Percentiles rank a stretch among this genome's conserved stretches.
These are phyloP conservation scores for Eimeria zaria DNA, from an alignment of 169 alveolate genomes.

Conservation along the genomic window DNA sequence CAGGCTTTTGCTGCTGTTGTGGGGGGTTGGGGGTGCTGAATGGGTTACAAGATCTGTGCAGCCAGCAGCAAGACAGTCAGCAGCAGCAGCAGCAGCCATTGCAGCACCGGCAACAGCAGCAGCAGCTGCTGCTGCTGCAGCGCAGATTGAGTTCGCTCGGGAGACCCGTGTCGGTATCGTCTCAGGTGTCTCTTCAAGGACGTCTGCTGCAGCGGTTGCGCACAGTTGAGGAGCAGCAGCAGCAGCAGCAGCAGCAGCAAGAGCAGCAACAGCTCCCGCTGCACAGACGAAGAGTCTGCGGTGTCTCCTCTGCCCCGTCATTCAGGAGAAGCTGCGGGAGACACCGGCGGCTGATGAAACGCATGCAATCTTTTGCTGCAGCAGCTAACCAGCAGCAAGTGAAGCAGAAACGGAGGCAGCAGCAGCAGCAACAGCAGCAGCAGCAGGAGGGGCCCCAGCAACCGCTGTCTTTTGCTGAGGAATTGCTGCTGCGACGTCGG, in stretches of 20 bases:
- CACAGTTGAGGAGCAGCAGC: neutral
- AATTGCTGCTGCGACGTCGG: constrained; percentile 10
- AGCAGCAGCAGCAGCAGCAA: constrained; percentile 43
- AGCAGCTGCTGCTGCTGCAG: neutral
- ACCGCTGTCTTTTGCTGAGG: constrained; percentile 1
- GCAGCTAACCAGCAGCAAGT: neutral
- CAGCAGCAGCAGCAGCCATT: neutral
- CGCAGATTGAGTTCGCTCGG: neutral
- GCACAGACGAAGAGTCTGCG: neutral
- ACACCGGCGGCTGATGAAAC: neutral
- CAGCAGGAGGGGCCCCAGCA: neutral
- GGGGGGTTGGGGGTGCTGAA: too few species aligned
- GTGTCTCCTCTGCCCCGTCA: neutral
- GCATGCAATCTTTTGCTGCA: neutral
- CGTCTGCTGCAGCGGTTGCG: constrained; percentile 13
- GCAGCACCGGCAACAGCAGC: neutral
- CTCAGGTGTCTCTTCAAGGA: neutral
- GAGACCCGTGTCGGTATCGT: neutral
- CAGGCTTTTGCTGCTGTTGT: too few species aligned
- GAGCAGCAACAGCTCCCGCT: constrained; percentile 2
- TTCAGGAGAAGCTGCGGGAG: neutral
- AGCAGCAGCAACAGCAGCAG: neutral
- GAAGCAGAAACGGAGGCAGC: neutral
- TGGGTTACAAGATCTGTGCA: too few species aligned
- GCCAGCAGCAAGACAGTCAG: too few species aligned